These are phyloP conservation scores for Solioccasus polychromus DNA, from an alignment of 768 basidiomycete species.

Conservation along the genomic window DNA sequence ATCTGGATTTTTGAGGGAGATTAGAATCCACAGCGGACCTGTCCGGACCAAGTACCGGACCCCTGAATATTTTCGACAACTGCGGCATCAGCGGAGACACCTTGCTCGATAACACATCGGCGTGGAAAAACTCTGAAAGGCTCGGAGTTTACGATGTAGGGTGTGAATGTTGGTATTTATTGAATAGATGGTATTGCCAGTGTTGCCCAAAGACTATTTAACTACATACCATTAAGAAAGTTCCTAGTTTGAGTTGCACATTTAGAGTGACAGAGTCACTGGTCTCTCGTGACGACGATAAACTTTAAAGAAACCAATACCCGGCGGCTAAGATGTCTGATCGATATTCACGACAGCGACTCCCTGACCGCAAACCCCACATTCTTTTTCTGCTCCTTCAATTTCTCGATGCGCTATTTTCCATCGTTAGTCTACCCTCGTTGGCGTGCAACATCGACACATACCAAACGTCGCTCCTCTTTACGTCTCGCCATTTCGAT, in stretches of 20 bases:
- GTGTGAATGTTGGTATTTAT: too few species aligned
- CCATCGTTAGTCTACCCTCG: neutral
- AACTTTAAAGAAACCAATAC: too few species aligned
- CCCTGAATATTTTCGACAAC: slow-evolving; percentile 66
- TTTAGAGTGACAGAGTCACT: too few species aligned
- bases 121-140: too few species aligned
- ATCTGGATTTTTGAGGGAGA: slow-evolving; percentile 60
- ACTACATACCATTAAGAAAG: too few species aligned
- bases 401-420: slow-evolving; percentile 64
- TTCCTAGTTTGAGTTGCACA: too few species aligned
- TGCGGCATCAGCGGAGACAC: slow-evolving; percentile 26
- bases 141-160: too few species aligned
- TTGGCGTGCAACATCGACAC: slow-evolving; percentile 24
- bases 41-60: slow-evolving; percentile 80
- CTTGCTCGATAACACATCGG: slow-evolving; percentile 11
- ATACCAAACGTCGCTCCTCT: slow-evolving; percentile 87
- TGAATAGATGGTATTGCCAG: too few species aligned
- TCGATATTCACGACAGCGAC: too few species aligned
- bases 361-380: slow-evolving; percentile 17
- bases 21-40: slow-evolving; percentile 49
- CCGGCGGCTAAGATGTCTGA: too few species aligned
- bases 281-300: too few species aligned
- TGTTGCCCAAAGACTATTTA: too few species aligned
- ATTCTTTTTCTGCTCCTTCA: slow-evolving; percentile 79
- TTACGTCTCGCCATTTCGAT: slow-evolving; percentile 89